Conservation (phyloP, 345 rosid species). For the Syzygium aqueum region DNA sequence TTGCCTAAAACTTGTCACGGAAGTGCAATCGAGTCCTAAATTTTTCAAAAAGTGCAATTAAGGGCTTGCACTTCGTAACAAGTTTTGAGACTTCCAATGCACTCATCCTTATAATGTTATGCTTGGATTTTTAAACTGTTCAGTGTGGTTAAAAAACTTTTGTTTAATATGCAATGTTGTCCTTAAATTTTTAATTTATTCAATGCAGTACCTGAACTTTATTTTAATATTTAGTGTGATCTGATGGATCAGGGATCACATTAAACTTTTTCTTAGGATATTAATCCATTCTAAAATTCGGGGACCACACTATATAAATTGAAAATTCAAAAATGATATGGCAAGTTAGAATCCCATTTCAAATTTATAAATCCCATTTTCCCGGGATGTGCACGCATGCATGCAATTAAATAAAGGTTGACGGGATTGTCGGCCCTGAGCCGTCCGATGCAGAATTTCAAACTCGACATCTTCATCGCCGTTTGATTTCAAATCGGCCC, state of each 20-base stretch:
- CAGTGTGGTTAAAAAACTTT: accelerated
- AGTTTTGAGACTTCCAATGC: too few species aligned
- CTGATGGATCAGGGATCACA: accelerated
- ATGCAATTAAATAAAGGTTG: not conserved
- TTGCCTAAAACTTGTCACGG: too few species aligned
- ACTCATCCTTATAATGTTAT: not conserved
- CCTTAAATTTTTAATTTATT: not conserved
- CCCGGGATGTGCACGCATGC: not conserved
- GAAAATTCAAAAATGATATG: not conserved
- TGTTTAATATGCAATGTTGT: accelerated
- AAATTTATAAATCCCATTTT: not conserved
- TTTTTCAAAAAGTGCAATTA: too few species aligned
- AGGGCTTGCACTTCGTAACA: too few species aligned
- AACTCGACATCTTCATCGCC: not conserved
- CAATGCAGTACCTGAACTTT: not conserved
- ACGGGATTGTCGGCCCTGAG: not conserved
- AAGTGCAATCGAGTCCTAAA: too few species aligned
- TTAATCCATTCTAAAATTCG: not conserved
- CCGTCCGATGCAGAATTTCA: not conserved
- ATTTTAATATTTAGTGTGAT: accelerated
- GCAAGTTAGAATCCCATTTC: not conserved
- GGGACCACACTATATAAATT: not conserved
- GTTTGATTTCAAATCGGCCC: not conserved
- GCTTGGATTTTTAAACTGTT: not conserved
- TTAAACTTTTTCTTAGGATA: not conserved